A percentile compares a stretch with the other conserved stretches of the same genome.
Conservation (phyloP, 1,284 basidiomycete genomes). For the Cystobasidiaceae sp. region DNA sequence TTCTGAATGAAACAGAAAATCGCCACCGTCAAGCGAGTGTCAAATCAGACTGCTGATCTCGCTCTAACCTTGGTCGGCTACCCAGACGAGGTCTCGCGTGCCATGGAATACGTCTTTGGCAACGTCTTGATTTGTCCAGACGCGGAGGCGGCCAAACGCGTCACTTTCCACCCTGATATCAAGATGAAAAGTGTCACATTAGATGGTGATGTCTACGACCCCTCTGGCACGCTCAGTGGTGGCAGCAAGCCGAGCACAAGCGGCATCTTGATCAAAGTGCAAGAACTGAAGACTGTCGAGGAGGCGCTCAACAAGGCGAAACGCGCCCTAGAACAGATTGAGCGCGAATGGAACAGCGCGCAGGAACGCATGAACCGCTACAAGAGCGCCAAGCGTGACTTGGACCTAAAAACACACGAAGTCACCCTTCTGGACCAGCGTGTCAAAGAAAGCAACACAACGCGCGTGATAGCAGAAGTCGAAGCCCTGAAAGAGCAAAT, state of each 20-base stretch:
- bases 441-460: conserved; percentile 79
- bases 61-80: conserved; percentile 85
- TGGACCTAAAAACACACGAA: conserved; percentile 88
- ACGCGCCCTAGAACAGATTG: conserved; percentile 55
- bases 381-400: conserved; percentile 61
- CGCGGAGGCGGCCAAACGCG: conserved; percentile 76
- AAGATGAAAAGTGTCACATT: conserved; percentile 81
- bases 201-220: conserved; percentile 94
- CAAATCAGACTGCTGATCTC: conserved; percentile 73
- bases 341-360: conserved; percentile 57
- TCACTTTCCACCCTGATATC: conserved; percentile 76
- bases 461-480: conserved; percentile 73
- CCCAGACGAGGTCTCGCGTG: conserved; percentile 73
- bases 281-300: conserved; percentile 66
- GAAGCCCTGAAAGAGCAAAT: conserved; percentile 66
- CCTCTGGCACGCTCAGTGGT: conserved; percentile 86
- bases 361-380: conserved; percentile 63
- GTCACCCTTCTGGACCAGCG: conserved; percentile 77
- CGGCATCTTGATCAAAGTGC: conserved; percentile 76
- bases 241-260: conserved; percentile 75
- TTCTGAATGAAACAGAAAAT: conserved; percentile 58
- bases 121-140: conserved; percentile 89
- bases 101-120: conserved; percentile 92
- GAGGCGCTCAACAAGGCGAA: conserved; percentile 55
- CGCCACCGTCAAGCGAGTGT: conserved; percentile 65